Evolutionary conservation across 2,329 filamentous ascomycete species (phyloP).

Genomic region (Cercospora sp.): DNA sequence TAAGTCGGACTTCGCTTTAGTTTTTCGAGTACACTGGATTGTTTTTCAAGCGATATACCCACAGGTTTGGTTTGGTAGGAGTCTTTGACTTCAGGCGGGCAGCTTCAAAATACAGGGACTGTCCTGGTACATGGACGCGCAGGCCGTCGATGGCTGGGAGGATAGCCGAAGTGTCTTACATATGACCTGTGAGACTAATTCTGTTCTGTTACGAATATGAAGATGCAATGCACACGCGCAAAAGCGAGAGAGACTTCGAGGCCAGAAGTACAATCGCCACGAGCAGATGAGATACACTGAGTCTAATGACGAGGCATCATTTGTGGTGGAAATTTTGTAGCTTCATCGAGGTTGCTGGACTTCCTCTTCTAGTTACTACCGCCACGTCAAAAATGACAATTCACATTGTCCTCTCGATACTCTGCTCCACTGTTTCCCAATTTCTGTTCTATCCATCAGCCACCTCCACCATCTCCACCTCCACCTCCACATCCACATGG

Average conservation of each 20-base stretch:
- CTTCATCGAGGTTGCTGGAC: not conserved
- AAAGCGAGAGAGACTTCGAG: not conserved
- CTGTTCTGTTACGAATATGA: slow-evolving; percentile 6
- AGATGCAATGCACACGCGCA: not conserved
- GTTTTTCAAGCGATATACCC: slow-evolving; percentile 24
- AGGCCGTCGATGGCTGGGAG: not conserved
- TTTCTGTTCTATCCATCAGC: not conserved
- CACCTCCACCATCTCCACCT: not conserved
- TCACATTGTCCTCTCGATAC: not conserved
- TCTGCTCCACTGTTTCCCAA: not conserved
- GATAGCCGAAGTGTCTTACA: not conserved
- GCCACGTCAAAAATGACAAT: not conserved
- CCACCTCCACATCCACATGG: not conserved
- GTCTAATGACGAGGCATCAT: not conserved
- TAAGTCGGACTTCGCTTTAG: slow-evolving; percentile 6
- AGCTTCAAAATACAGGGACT: slow-evolving; percentile 7
- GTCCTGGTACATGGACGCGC: not conserved
- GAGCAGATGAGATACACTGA: slow-evolving; percentile 5
- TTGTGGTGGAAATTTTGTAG: not conserved
- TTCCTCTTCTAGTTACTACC: not conserved
- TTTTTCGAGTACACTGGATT: slow-evolving; percentile 12
- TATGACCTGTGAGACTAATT: not conserved
- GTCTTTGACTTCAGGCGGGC: not conserved
- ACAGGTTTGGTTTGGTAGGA: slow-evolving; percentile 15
- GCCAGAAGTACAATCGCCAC: slow-evolving; percentile 2